Evolutionary conservation across 202 grass and related monocot genomes (phyloP).

Genomic region (Elaeis oleifera): DNA sequence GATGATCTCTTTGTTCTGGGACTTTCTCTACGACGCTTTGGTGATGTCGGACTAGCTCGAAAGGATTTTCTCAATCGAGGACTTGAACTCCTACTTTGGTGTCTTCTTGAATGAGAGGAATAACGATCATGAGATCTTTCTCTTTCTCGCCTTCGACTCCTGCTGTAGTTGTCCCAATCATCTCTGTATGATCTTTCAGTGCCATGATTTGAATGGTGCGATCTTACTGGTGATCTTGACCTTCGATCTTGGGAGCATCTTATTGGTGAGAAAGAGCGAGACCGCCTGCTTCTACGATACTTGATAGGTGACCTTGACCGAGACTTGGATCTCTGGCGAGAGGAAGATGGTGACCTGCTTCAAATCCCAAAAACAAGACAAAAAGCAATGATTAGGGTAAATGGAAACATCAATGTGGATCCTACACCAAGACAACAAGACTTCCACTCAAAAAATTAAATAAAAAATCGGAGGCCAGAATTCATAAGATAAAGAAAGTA

Average conservation of each 20-base stretch:
- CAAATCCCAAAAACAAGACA: slow-evolving; percentile 21
- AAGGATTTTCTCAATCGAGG: slow-evolving; percentile 53
- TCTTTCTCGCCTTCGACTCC: slow-evolving; percentile 41
- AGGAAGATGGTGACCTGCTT: slow-evolving; percentile 55
- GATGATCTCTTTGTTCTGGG: slow-evolving; percentile 46
- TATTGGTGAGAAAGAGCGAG: slow-evolving; percentile 59
- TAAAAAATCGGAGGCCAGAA: no score
- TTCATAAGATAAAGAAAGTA: no score
- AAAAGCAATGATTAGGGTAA: background rate
- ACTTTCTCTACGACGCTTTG: slow-evolving; percentile 47
- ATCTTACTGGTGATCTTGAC: slow-evolving; percentile 66
- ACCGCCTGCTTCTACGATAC: slow-evolving; percentile 61
- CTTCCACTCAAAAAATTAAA: no score
- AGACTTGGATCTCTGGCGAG: slow-evolving; percentile 51
- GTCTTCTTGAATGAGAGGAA: slow-evolving; percentile 72
- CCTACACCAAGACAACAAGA: no score
- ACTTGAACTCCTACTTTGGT: slow-evolving; percentile 68
- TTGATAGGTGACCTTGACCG: slow-evolving; percentile 88
- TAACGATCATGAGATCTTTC: slow-evolving; percentile 44
- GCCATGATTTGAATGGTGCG: slow-evolving; percentile 46
- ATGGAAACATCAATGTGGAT: no score
- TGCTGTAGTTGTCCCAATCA: slow-evolving; percentile 56
- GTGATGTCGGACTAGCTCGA: slow-evolving; percentile 43
- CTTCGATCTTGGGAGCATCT: slow-evolving; percentile 43
- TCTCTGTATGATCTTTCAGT: slow-evolving; percentile 50